These are phyloP conservation scores for Aspergillus cristatus DNA, from an alignment of 495 filamentous ascomycete genomes.

Conservation along the genomic window DNA sequence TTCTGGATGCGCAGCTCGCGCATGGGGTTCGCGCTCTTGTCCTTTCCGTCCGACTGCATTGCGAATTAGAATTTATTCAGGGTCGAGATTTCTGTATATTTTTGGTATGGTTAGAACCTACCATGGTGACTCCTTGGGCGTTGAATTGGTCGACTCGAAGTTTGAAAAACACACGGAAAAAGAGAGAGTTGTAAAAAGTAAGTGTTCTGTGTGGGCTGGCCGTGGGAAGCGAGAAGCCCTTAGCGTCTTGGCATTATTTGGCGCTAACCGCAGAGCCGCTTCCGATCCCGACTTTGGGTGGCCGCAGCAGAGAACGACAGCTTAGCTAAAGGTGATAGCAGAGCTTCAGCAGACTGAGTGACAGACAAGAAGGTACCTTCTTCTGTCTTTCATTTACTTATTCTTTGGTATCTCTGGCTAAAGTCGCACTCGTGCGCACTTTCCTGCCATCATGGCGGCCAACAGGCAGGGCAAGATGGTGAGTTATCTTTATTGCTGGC, in stretches of 20 bases:
- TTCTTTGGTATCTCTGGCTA: slow-evolving; percentile 44
- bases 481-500: slow-evolving; percentile 37
- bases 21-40: slow-evolving; percentile 95
- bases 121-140: slow-evolving; percentile 44
- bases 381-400: slow-evolving; percentile 17
- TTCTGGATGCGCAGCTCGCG: slow-evolving; percentile 99
- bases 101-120: slow-evolving; percentile 25
- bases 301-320: slow-evolving; percentile 2
- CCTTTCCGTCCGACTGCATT: slow-evolving; percentile 51
- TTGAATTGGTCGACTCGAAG: slow-evolving; percentile 38
- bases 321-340: background rate
- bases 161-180: slow-evolving; percentile 19
- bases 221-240: slow-evolving; percentile 36
- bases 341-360: slow-evolving; percentile 2
- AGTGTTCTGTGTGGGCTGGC: slow-evolving; percentile 38
- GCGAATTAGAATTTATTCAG: slow-evolving; percentile 17
- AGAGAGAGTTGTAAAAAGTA: slow-evolving; percentile 30
- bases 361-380: slow-evolving; percentile 16
- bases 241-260: slow-evolving; percentile 26
- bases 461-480: slow-evolving; percentile 99
- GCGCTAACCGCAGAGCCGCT: slow-evolving; percentile 19
- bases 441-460: slow-evolving; percentile 56
- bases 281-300: slow-evolving; percentile 1
- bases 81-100: background rate
- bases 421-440: slow-evolving; percentile 64